phyloP scores from a whole-genome alignment of 495 filamentous ascomycete genomes.

The Podospora pseudocomata region DNA sequence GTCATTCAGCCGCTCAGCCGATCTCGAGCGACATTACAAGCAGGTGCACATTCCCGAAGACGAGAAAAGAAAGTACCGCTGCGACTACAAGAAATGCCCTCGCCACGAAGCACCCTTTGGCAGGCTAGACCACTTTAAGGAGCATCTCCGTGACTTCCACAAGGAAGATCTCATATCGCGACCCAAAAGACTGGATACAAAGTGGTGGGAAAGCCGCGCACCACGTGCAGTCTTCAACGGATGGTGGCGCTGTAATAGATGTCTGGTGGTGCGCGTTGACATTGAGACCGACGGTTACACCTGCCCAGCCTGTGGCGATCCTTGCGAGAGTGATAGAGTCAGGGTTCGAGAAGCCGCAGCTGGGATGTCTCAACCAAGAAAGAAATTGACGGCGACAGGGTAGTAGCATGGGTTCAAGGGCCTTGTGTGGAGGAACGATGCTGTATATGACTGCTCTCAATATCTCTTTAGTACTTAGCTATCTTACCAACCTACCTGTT shows the following conservation, averaged over 20 bases:
- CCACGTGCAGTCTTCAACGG: conserved; percentile 25
- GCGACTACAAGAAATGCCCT: conserved; percentile 42
- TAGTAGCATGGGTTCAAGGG: too few relatives aligned
- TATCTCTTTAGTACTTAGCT: too few relatives aligned
- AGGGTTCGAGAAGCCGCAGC: conserved; percentile 10
- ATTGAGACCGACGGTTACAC: conserved; percentile 34
- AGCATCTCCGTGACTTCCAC: conserved; percentile 50
- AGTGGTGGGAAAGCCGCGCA: conserved; percentile 24
- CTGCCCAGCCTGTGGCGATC: conserved; percentile 39
- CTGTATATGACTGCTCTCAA: too few relatives aligned
- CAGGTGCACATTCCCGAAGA: conserved; percentile 35
- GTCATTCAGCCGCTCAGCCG: conserved; percentile 45
- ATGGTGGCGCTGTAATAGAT: conserved; percentile 49
- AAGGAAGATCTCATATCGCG: conserved; percentile 45
- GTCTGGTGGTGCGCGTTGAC: conserved; percentile 36
- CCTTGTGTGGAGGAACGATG: too few relatives aligned
- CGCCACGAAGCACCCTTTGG: conserved; percentile 37
- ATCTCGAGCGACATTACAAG: conserved; percentile 45
- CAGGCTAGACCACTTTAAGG: conserved; percentile 46
- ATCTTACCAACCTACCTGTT: too few relatives aligned
- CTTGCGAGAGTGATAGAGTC: conserved; percentile 38
- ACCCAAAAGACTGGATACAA: conserved; percentile 13
- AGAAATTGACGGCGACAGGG: too few relatives aligned
- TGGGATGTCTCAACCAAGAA: too few relatives aligned
- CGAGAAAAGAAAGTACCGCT: conserved; percentile 37